A percentile compares a stretch with the other conserved stretches of the same genome.
Conservation (phyloP, 352 stramenopile species). For the Globisporangium nagaii region DNA sequence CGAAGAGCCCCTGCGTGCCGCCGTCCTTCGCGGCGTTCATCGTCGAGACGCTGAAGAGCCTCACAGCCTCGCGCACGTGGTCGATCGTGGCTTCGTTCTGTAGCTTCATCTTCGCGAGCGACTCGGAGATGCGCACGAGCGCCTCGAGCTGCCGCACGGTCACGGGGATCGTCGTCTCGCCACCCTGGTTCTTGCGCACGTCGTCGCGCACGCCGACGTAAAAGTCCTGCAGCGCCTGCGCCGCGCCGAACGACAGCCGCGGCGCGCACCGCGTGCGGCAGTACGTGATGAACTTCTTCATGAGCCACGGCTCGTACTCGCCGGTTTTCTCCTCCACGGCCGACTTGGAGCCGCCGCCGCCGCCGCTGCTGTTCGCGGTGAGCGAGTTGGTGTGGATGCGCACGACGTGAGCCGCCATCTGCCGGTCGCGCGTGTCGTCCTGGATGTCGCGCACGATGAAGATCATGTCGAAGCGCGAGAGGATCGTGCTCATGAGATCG, state of each 20-base stretch:
- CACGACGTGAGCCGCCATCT: conserved; percentile 98
- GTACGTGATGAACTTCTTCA: conserved; percentile 99
- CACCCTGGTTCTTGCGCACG: conserved; percentile 80
- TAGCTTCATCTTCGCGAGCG: conserved; percentile 97
- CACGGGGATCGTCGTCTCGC: conserved; percentile 92
- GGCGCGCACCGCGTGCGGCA: conserved; percentile 93
- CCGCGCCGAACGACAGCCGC: conserved; percentile 88
- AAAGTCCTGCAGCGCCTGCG: conserved; percentile 92
- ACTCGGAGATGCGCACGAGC: conserved; percentile 96
- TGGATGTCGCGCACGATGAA: conserved; percentile 99
- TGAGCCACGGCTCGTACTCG: conserved; percentile 81
- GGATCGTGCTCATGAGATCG: conserved; percentile 98
- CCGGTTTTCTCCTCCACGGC: conserved; percentile 23
- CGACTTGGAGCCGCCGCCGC: conserved; percentile 17
- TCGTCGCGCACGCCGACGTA: conserved; percentile 98
- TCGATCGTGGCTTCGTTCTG: conserved; percentile 70
- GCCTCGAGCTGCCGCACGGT: conserved; percentile 98
- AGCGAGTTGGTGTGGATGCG: conserved; percentile 94
- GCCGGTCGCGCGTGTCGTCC: conserved; percentile 93
- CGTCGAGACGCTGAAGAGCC: conserved; percentile 97
- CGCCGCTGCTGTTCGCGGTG: conserved; percentile 16
- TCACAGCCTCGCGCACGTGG: conserved; percentile 96
- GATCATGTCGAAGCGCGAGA: conserved; percentile 99
- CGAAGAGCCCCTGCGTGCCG: conserved; percentile 76
- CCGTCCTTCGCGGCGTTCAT: conserved; percentile 96